Conservation (phyloP, 345 rosid species). For the Cochlearia excelsa region DNA sequence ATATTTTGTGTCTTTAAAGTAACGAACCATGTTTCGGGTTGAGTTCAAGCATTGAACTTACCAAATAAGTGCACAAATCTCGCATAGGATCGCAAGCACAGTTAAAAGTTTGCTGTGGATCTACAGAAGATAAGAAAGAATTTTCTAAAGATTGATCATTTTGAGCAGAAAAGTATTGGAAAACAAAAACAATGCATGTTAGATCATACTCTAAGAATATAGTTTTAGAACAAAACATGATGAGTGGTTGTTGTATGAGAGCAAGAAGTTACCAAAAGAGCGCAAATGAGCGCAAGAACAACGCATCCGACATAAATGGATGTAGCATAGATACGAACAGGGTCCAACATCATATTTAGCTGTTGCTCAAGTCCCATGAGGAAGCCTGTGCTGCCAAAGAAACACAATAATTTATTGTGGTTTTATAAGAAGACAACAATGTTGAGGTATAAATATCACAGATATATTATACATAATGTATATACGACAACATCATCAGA, state of each 20-base stretch:
- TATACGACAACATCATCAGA: not conserved
- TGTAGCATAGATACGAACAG: slow-evolving; percentile 69
- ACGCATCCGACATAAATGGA: slow-evolving; percentile 72
- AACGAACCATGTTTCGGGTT: not conserved
- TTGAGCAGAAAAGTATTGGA: not conserved
- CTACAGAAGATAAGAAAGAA: slow-evolving; percentile 42
- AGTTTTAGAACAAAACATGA: not conserved
- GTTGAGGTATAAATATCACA: slow-evolving; percentile 8
- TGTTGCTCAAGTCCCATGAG: slow-evolving; percentile 77
- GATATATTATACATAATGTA: not conserved
- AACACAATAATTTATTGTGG: slow-evolving; percentile 27
- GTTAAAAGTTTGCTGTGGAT: slow-evolving; percentile 79
- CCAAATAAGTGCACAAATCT: slow-evolving; percentile 88
- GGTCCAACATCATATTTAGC: slow-evolving; percentile 83
- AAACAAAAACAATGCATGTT: not conserved
- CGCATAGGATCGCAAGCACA: slow-evolving; percentile 67
- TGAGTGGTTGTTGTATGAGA: not conserved
- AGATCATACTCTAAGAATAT: not conserved
- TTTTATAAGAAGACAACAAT: slow-evolving; percentile 5
- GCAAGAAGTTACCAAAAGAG: slow-evolving; percentile 66
- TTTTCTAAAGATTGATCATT: not conserved
- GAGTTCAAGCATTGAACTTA: slow-evolving; percentile 37
- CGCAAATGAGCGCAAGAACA: slow-evolving; percentile 69
- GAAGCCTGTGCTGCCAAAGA: slow-evolving; percentile 93
- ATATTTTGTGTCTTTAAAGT: not conserved